Conservation (phyloP, 1,284 basidiomycete genomes). For the Trametes sp. region DNA sequence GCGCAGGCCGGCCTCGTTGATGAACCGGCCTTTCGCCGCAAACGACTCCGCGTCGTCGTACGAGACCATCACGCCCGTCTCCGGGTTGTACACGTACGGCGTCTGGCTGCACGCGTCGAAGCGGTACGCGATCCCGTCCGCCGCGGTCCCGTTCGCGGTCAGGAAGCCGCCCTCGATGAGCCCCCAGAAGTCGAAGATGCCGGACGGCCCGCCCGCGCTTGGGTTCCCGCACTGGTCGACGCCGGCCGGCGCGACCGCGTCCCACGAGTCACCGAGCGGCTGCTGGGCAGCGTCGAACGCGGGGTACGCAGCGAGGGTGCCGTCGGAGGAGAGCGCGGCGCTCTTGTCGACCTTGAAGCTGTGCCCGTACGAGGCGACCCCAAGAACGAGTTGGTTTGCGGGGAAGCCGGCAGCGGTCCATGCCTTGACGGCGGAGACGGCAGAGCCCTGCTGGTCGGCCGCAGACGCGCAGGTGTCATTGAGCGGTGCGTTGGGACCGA, state of each 20-base stretch:
- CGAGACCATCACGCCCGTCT: conserved; percentile 47
- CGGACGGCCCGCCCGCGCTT: conserved; percentile 42
- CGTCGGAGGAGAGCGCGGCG: conserved; percentile 41
- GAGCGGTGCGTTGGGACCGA: conserved; percentile 78
- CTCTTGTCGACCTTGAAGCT: conserved; percentile 47
- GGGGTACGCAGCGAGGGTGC: conserved; percentile 46
- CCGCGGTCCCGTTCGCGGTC: conserved; percentile 44
- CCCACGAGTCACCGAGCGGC: conserved; percentile 54
- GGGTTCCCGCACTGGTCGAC: conserved; percentile 49
- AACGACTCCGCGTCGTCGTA: conserved; percentile 51
- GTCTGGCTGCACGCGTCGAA: conserved; percentile 59
- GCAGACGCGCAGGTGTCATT: conserved; percentile 63
- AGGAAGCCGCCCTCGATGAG: conserved; percentile 52
- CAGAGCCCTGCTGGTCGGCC: conserved; percentile 66
- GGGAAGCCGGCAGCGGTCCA: conserved; percentile 76
- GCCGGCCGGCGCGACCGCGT: conserved; percentile 38
- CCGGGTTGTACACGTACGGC: conserved; percentile 55
- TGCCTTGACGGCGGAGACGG: conserved; percentile 62
- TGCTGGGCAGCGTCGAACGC: conserved; percentile 46
- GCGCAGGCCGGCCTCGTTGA: conserved; percentile 55
- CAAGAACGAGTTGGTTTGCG: conserved; percentile 67
- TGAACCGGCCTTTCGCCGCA: conserved; percentile 64
- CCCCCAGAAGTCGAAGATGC: conserved; percentile 51
- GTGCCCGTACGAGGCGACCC: conserved; percentile 66
- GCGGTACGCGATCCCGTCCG: conserved; percentile 48